These are phyloP conservation scores for Cordia subcordata DNA, from an alignment of 257 asterid species.

Conservation along the genomic window DNA sequence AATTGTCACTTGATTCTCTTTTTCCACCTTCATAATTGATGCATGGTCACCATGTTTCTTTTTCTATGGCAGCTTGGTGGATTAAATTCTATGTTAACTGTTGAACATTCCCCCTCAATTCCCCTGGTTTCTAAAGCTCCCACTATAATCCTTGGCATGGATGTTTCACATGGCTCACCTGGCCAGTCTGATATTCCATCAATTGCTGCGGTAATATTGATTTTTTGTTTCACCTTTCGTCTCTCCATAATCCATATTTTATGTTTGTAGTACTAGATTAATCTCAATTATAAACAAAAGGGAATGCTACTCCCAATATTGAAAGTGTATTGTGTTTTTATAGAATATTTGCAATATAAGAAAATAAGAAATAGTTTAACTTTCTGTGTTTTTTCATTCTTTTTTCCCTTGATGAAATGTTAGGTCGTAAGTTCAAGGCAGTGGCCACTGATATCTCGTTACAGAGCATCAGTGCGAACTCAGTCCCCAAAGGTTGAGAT, in stretches of 20 bases:
- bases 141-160: slow-evolving; percentile 89
- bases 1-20: not conserved
- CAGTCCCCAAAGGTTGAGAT: slow-evolving; percentile 86
- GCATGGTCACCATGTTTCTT: not conserved
- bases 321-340: no score
- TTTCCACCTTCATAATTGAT: not conserved
- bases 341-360: no score
- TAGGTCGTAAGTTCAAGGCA: slow-evolving; percentile 96
- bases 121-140: slow-evolving; percentile 73
- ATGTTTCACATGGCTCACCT: slow-evolving; percentile 94
- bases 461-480: slow-evolving; percentile 85
- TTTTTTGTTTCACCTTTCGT: not conserved
- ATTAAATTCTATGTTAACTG: slow-evolving; percentile 62
- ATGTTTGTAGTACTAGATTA: not conserved
- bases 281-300: no score
- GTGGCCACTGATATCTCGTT: slow-evolving; percentile 87
- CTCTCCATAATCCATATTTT: not conserved
- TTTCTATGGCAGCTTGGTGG: slow-evolving; percentile 73
- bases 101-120: slow-evolving; percentile 51
- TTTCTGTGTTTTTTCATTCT: not conserved
- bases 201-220: slow-evolving; percentile 74
- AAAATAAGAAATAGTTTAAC: not conserved
- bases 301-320: no score
- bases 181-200: slow-evolving; percentile 94
- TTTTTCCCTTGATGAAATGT: not conserved